phyloP scores from a whole-genome alignment of 2,329 filamentous ascomycete species.

The Tolypocladium pustulatum region DNA sequence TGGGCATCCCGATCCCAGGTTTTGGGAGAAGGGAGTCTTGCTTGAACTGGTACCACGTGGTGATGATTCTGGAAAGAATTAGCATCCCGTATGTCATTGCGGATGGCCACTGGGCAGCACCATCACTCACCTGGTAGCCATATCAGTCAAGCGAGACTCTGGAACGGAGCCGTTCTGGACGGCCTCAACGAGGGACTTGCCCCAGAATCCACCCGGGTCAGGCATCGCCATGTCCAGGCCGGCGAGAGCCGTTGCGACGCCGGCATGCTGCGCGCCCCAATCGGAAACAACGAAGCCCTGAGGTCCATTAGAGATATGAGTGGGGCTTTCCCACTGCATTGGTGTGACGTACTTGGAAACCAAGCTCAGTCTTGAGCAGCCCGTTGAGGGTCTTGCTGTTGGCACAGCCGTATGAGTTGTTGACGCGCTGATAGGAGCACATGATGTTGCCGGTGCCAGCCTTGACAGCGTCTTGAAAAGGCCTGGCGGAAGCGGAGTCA shows the following conservation, averaged over 20 bases:
- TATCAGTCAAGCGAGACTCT: slow-evolving; percentile 46
- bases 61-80: slow-evolving; percentile 25
- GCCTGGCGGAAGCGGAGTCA: slow-evolving; percentile 30
- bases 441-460: slow-evolving; percentile 48
- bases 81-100: neutral
- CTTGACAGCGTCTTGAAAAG: slow-evolving; percentile 56
- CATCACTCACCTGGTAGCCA: slow-evolving; percentile 35
- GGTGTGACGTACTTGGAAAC: slow-evolving; percentile 29
- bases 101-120: neutral
- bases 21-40: slow-evolving; percentile 37
- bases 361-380: slow-evolving; percentile 51
- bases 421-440: slow-evolving; percentile 61
- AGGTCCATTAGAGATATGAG: slow-evolving; percentile 7
- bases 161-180: slow-evolving; percentile 51
- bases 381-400: slow-evolving; percentile 60
- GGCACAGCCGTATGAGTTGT: slow-evolving; percentile 61
- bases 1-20: slow-evolving; percentile 41
- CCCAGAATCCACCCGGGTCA: slow-evolving; percentile 27
- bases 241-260: slow-evolving; percentile 49
- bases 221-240: slow-evolving; percentile 69
- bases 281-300: slow-evolving; percentile 58
- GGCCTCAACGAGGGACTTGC: slow-evolving; percentile 43
- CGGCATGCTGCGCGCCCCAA: slow-evolving; percentile 57
- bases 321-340: neutral
- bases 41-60: slow-evolving; percentile 45